phyloP scores from a whole-genome alignment of 345 rosid genomes.

The Erysimum cheiranthoides region DNA sequence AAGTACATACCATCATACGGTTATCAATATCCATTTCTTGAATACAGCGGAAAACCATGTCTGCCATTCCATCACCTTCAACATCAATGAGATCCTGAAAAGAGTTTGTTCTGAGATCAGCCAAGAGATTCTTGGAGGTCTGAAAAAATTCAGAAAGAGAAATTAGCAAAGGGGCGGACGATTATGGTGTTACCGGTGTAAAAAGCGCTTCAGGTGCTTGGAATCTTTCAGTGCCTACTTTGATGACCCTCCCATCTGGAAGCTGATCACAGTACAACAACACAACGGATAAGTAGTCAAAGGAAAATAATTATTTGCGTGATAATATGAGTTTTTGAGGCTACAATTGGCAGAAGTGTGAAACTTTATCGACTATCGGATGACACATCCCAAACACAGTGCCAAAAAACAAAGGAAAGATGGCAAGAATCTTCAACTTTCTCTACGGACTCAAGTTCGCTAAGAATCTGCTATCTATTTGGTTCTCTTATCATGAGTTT shows the following conservation, averaged over 20 bases:
- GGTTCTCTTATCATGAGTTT: constrained; percentile 3
- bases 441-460: background rate
- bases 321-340: background rate
- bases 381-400: background rate
- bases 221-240: constrained; percentile 99
- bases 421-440: background rate
- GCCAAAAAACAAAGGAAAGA: background rate
- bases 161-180: constrained; percentile 8
- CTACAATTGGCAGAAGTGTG: background rate
- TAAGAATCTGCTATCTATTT: background rate
- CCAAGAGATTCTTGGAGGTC: background rate
- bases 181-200: constrained; percentile 74
- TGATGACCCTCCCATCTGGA: constrained; percentile 95
- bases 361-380: background rate
- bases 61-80: constrained; percentile 99
- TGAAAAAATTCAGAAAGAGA: constrained; percentile 3
- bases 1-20: constrained; percentile 77
- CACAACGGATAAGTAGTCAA: background rate
- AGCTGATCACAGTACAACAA: constrained; percentile 56
- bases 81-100: constrained; percentile 92
- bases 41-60: constrained; percentile 98
- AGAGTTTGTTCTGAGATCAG: constrained; percentile 6
- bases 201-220: constrained; percentile 99
- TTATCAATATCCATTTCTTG: constrained; percentile 99
- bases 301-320: background rate